Evolutionary conservation across 805 yeast genomes (phyloP), one percentile per base, ranked within the genome.

Genomic region (Schwanniomyces pseudopolymorphus): DNA sequence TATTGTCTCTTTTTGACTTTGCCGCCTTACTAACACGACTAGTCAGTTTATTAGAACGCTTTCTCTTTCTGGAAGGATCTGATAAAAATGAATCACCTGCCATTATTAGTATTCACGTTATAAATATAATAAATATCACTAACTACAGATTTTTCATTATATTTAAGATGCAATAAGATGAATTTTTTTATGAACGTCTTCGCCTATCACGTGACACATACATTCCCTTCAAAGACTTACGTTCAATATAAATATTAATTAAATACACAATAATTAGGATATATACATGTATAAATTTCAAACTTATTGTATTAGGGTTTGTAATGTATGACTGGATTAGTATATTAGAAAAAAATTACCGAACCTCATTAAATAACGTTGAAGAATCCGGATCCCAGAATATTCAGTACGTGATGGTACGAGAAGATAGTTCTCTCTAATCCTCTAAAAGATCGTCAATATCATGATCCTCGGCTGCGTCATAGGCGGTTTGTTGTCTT

Each of bases 401-500:
- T 31, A 31, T 31, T 31, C 4, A 4, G 16, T 7, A 31, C 20
- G 4, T 16, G 35, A 3, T 16, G 35, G 10, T 6, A 6, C 16
- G 19, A 14, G 5, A 14, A 31, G 5, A 3, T 14, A 16, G 7
- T 9, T 26, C 19, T 7, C 6, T 31, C 35, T 59, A 79, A 49
- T 82, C 87, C 55, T 84, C 85, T 52, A 86, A 69, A 38, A 85
- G 67, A 45, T 85, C 84, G n/a, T 77, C 83, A 43, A 86, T 84
- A 51, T 86, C 92, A 43, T 77, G 80, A 56, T 85, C 90, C 49
- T 81, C 80, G 5, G 72, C 74, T 3, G 72, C 75, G 40, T 67
- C 69, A 46, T 75, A 72, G 21, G 78, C 74, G 31, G 77, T 73
- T 63, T 63, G 79, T 63, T 61, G 66, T 64, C 59, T 69, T 51